Conservation (phyloP, 148 eudicot species). For the Fagopyrum esculentum region DNA sequence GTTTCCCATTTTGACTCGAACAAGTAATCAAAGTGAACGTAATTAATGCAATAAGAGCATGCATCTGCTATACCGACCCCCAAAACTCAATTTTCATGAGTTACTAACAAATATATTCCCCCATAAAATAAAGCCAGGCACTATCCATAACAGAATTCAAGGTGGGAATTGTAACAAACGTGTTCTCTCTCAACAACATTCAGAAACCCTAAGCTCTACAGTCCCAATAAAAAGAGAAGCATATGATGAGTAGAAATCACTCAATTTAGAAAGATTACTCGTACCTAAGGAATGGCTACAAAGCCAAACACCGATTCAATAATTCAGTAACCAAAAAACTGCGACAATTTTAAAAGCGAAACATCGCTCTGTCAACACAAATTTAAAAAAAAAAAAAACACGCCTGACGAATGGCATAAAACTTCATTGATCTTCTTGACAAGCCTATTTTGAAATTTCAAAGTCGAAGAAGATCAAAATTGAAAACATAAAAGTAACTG, state of each 20-base stretch:
- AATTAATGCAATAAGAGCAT: neutral
- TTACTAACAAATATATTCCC: neutral
- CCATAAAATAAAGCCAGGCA: neutral
- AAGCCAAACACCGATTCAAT: neutral
- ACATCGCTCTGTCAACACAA: neutral
- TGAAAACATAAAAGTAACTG: neutral
- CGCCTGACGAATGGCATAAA: neutral
- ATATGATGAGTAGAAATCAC: neutral
- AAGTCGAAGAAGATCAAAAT: neutral
- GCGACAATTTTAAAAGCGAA: neutral
- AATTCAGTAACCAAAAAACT: neutral
- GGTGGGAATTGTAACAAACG: neutral
- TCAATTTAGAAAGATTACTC: neutral
- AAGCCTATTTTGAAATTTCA: neutral
- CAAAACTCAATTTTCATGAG: neutral
- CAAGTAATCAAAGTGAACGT: neutral
- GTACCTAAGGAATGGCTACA: neutral
- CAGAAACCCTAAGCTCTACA: constrained; percentile 11
- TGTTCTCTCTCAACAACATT: neutral
- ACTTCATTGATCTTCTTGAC: neutral
- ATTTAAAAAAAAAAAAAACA: neutral
- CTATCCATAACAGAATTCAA: neutral
- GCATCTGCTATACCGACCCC: neutral
- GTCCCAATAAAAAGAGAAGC: neutral
- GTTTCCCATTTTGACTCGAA: neutral